Base-by-base conservation (phyloP, 768 basidiomycete genomes). In the Termitomyces sp. region DNA sequence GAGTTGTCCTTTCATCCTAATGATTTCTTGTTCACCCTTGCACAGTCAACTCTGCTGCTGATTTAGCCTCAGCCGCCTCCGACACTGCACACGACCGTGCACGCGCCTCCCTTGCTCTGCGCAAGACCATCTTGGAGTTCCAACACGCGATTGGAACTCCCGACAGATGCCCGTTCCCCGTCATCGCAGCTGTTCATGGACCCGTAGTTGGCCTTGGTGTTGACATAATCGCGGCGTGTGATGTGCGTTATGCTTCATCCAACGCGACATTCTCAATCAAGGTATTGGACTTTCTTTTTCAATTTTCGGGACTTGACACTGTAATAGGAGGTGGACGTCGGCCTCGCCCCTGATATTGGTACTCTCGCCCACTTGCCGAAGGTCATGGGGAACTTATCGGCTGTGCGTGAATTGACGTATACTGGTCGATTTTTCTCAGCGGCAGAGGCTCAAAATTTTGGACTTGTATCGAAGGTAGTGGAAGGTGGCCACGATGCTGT, bases 291-390 rank as follows among this genome's bases (percentile, higher is more conserved):
- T 20, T 14, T 7, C 22, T 37, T 16, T 32, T 22, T 20, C 22
- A 40, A 3, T 64, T 86, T 4, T 68, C 74, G 44, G 81, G 87
- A 74, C 78, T 82, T 46, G 67, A 65, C 65, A 68, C 7, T 24
- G 47, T 30, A 10, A 13, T 65, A 93, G 91, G 91, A 95, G 78
- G 87, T 93, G 3, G 90, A 94, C 66, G 80, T 94, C 26, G 93
- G 90, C 0, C 76, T 96, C 0, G 93, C 94, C 2, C 88, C 94
- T 0, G 94, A 95, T 67, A 86, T 95, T 40, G 95, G 95, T 0
- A 86, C 91, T 0, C 82, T 96, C 6, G 90, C 93, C 1, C 85
- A 87, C 51, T 75, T 95, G 6, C 91, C 90, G 0, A 91, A 91
- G 64, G 78, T 91, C 46, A 81, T 82, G 0, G 91, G 86, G 0